Evolutionary conservation across 2,329 filamentous ascomycete genomes (phyloP).

Genomic region (Seiridium unicorne): DNA sequence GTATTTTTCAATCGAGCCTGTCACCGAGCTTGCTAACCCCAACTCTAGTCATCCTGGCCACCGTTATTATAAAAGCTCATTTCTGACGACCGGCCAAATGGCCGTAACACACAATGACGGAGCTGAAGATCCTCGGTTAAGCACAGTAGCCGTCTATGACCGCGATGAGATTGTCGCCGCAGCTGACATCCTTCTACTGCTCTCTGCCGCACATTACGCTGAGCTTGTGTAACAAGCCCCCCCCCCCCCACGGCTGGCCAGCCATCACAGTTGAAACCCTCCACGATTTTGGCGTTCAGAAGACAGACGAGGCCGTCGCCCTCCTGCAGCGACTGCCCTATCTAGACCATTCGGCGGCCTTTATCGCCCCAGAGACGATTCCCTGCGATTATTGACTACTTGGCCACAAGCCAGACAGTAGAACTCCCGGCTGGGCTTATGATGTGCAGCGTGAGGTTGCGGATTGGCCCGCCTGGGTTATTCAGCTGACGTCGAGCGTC

Average conservation of each 20-base stretch:
- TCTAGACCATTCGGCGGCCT: background rate
- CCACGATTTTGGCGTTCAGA: background rate
- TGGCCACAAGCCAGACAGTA: background rate
- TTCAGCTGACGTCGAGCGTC: constrained; percentile 1
- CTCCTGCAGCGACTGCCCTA: constrained; percentile 3
- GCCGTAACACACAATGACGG: no score
- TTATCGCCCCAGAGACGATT: background rate
- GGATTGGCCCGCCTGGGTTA: background rate
- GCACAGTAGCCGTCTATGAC: background rate
- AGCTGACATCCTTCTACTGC: background rate
- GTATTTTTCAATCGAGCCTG: no score
- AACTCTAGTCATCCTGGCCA: no score
- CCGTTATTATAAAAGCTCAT: no score
- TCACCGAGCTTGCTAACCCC: no score
- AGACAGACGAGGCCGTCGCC: background rate
- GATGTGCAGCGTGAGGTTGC: background rate
- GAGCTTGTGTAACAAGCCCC: background rate
- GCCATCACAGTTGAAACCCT: background rate
- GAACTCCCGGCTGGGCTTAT: background rate
- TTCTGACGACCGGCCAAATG: no score
- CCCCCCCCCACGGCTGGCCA: background rate
- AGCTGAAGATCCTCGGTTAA: background rate
- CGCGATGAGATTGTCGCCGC: background rate
- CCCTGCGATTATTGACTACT: background rate
- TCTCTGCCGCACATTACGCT: background rate